These are phyloP conservation scores for Xylogone sp. DNA, from an alignment of 2,329 filamentous ascomycete genomes.

Conservation along the genomic window DNA sequence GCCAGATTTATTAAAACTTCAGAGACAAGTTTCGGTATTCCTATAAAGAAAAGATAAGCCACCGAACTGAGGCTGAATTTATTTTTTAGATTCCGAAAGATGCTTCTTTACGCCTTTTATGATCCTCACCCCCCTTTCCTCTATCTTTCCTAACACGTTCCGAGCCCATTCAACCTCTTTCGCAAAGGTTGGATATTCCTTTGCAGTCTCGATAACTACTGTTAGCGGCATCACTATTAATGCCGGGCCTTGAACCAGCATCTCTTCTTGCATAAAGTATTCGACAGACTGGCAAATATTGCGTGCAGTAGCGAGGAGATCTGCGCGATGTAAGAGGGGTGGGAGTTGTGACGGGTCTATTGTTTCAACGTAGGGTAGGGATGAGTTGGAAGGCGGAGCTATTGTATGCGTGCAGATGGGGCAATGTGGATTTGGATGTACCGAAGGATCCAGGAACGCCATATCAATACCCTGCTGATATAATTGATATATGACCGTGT, in stretches of 20 bases:
- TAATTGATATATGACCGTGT: conserved; percentile 8
- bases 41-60: no score
- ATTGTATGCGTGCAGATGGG: not conserved
- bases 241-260: conserved; percentile 13
- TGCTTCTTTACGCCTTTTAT: no score
- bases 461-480: not conserved
- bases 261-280: conserved; percentile 25
- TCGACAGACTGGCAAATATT: conserved; percentile 33
- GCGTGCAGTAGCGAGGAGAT: conserved; percentile 22
- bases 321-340: conserved; percentile 20
- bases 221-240: conserved; percentile 19
- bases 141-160: conserved; percentile 8
- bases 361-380: conserved; percentile 6
- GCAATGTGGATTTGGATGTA: not conserved
- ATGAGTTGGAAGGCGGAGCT: conserved; percentile 1
- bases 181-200: conserved; percentile 3
- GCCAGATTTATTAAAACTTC: no score
- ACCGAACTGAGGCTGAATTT: no score
- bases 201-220: conserved; percentile 20
- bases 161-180: conserved; percentile 18
- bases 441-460: not conserved
- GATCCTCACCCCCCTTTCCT: conserved; percentile 9
- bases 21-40: no score
- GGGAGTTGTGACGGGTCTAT: conserved; percentile 12
- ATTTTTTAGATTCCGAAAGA: no score